Percentiles rank a stretch among this genome's conserved stretches.
These are phyloP conservation scores for Tetrahymena thermophila DNA, from an alignment of 73 alveolate genomes.

Conservation along the genomic window DNA sequence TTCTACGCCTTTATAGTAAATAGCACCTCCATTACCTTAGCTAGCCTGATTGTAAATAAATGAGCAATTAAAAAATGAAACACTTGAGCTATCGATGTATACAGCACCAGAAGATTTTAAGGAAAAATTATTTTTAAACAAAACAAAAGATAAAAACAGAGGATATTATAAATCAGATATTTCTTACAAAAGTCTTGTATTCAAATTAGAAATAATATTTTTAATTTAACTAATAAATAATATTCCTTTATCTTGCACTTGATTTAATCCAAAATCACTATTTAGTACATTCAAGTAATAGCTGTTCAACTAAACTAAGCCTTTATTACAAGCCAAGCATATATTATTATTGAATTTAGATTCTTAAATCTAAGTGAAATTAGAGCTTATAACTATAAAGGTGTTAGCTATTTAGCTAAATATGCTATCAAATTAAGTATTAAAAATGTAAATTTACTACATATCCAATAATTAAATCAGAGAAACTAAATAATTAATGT, in stretches of 20 bases:
- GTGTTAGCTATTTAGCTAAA: neutral
- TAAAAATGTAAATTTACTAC: too few relatives aligned
- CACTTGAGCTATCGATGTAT: neutral
- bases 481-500: neutral
- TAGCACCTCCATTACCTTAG: neutral
- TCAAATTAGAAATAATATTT: neutral
- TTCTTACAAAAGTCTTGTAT: neutral
- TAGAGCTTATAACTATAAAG: neutral
- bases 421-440: too few relatives aligned
- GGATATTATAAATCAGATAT: neutral
- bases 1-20: neutral
- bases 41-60: neutral
- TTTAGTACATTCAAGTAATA: neutral
- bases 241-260: neutral
- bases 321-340: neutral
- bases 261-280: neutral
- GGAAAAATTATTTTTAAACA: neutral
- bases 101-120: neutral
- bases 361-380: too few relatives aligned
- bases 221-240: neutral
- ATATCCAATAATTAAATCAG: too few relatives aligned
- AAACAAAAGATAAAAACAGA: neutral
- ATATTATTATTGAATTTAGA: neutral
- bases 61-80: neutral
- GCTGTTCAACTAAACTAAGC: neutral